phyloP scores from a whole-genome alignment of 2,329 filamentous ascomycete species.

The Cladosporium sp. region DNA sequence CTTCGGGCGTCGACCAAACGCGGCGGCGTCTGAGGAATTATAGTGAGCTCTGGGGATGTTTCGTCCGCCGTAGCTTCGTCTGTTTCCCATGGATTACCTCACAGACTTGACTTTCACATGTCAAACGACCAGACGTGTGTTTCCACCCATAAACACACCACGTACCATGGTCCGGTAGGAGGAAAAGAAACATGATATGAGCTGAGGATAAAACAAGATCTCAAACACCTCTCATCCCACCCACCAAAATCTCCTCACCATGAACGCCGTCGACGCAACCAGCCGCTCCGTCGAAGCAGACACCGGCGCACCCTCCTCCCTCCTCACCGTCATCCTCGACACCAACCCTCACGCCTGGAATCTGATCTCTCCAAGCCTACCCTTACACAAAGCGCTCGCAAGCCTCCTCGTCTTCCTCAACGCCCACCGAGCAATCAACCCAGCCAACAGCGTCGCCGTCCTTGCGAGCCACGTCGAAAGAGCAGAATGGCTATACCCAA shows the following conservation, averaged over 20 bases:
- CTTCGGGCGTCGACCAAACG: constrained; percentile 10
- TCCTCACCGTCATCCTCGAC: constrained; percentile 87
- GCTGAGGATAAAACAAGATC: too few species aligned
- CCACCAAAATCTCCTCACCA: constrained; percentile 26
- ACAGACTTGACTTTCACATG: background rate
- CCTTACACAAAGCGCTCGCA: constrained; percentile 78
- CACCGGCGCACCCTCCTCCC: constrained; percentile 58
- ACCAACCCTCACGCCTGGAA: constrained; percentile 96
- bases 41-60: background rate
- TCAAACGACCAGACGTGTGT: background rate
- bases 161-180: too few species aligned
- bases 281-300: constrained; percentile 35
- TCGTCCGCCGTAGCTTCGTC: background rate
- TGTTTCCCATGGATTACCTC: too few species aligned
- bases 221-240: too few species aligned
- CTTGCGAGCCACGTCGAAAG: constrained; percentile 84
- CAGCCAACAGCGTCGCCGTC: constrained; percentile 86
- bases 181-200: too few species aligned
- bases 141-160: background rate
- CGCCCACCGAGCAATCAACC: constrained; percentile 89
- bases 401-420: constrained; percentile 95
- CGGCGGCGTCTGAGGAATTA: constrained; percentile 2
- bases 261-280: constrained; percentile 63
- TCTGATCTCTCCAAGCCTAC: constrained; percentile 65
- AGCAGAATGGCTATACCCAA: constrained; percentile 85